These are phyloP conservation scores for Ceratocystis cubensis DNA, from an alignment of 2,329 filamentous ascomycete genomes.

Conservation along the genomic window DNA sequence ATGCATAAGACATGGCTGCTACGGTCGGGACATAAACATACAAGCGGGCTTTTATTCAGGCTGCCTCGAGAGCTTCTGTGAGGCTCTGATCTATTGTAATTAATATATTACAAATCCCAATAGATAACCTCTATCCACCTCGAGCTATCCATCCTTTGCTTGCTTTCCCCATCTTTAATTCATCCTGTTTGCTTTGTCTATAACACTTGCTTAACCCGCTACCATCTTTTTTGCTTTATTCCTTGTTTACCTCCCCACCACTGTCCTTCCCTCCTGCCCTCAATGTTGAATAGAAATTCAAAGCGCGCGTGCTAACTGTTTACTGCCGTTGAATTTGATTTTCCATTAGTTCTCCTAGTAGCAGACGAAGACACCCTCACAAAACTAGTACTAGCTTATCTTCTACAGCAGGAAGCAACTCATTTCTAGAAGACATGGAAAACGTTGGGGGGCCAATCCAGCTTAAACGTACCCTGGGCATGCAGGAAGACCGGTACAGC, in stretches of 20 bases:
- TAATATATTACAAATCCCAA: not conserved
- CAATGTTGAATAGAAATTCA: too few species aligned
- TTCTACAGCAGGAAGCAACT: conserved; percentile 49
- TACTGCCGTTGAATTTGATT: conserved; percentile 45
- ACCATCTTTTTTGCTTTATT: not conserved
- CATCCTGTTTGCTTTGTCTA: conserved; percentile 5
- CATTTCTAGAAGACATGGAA: conserved; percentile 57
- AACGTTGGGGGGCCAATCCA: conserved; percentile 55
- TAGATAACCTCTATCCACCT: not conserved
- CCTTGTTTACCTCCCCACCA: not conserved
- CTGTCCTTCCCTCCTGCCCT: too few species aligned
- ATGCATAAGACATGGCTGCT: not conserved
- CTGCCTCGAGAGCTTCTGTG: not conserved
- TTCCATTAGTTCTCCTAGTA: conserved; percentile 37
- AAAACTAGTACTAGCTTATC: conserved; percentile 48
- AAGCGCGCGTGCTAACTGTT: conserved; percentile 30
- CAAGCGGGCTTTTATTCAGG: not conserved
- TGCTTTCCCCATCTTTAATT: conserved; percentile 14
- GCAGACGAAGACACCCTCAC: conserved; percentile 36
- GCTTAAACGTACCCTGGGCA: conserved; percentile 57
- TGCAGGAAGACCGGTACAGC: conserved; percentile 67
- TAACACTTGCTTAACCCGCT: not conserved
- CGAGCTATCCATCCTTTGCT: not conserved
- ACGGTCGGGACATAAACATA: not conserved
- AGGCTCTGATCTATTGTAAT: not conserved